Evolutionary conservation across 371 early-diverging fungal species (phyloP).

Genomic region (Zychaea mexicana): DNA sequence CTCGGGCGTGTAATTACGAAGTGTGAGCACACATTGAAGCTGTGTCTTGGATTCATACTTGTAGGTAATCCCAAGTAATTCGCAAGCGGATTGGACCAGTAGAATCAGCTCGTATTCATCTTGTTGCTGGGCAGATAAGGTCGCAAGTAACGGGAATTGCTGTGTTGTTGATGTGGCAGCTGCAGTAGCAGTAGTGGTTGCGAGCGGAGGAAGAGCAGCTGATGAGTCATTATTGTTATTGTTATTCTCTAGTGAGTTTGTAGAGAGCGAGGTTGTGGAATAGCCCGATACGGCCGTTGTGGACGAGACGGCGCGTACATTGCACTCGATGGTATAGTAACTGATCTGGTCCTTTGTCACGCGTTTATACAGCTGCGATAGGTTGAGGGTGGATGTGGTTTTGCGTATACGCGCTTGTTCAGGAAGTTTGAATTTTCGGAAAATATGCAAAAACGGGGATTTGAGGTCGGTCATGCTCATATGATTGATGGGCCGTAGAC

Average conservation of each 20-base stretch:
- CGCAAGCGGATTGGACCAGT: slow-evolving; percentile 39
- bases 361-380: slow-evolving; percentile 38
- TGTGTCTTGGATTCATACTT: slow-evolving; percentile 30
- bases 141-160: neutral
- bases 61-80: slow-evolving; percentile 46
- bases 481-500: slow-evolving; percentile 25
- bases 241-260: slow-evolving; percentile 6
- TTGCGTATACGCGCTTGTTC: slow-evolving; percentile 23
- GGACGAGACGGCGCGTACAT: slow-evolving; percentile 33
- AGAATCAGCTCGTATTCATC: slow-evolving; percentile 41
- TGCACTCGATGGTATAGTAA: slow-evolving; percentile 41
- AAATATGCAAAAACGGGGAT: slow-evolving; percentile 33
- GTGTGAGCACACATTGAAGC: slow-evolving; percentile 39
- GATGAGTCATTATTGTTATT: slow-evolving; percentile 7
- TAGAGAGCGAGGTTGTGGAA: slow-evolving; percentile 16
- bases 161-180: neutral
- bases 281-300: slow-evolving; percentile 18
- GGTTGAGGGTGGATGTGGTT: slow-evolving; percentile 33
- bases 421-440: slow-evolving; percentile 31
- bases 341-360: slow-evolving; percentile 41
- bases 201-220: neutral
- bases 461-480: slow-evolving; percentile 17
- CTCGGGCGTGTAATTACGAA: slow-evolving; percentile 33
- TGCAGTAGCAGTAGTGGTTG: neutral
- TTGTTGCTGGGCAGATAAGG: slow-evolving; percentile 11